phyloP scores from a whole-genome alignment of 768 basidiomycete species.

The Podaxis sp. region DNA sequence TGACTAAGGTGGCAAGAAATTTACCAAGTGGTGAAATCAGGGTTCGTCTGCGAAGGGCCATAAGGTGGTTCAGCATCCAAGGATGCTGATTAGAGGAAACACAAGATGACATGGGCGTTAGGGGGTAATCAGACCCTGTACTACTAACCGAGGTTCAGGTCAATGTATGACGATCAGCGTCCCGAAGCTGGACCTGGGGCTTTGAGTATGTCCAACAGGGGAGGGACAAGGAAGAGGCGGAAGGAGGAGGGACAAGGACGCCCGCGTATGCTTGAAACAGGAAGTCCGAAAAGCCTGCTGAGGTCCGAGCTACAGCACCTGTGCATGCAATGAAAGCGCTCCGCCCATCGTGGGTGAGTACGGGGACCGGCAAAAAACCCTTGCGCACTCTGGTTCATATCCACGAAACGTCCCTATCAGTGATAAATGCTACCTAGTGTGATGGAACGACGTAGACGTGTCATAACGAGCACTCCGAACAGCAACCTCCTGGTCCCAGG shows the following conservation, averaged over 20 bases:
- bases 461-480: background rate
- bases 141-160: background rate
- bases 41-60: background rate
- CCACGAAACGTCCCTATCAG: background rate
- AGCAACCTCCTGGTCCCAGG: background rate
- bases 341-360: background rate
- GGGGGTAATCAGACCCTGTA: no score
- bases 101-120: no score
- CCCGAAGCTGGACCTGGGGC: background rate
- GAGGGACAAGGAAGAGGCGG: background rate
- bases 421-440: background rate
- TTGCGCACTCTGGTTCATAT: background rate
- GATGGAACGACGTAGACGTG: background rate
- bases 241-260: background rate
- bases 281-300: background rate
- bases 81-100: background rate
- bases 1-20: background rate
- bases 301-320: background rate
- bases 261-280: background rate
- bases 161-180: background rate
- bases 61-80: background rate
- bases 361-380: background rate
- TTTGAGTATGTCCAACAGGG: background rate
- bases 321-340: background rate
- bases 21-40: background rate